phyloP scores from a whole-genome alignment of 768 basidiomycete genomes.

The Pisolithus microcarpus region DNA sequence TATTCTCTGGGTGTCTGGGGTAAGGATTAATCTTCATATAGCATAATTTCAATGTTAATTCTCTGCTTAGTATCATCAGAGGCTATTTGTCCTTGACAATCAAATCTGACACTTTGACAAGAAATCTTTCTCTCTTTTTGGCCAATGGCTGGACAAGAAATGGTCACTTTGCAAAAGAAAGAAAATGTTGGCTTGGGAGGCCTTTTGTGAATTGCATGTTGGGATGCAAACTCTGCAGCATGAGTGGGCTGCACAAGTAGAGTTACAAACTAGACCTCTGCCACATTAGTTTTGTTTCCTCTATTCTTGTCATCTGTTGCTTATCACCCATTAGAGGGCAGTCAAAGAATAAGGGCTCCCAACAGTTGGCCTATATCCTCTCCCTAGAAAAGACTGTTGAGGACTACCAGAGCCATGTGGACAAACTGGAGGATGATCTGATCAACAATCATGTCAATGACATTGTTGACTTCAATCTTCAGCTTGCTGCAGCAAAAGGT shows the following conservation, averaged over 20 bases:
- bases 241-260: slow-evolving; percentile 2
- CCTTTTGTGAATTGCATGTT: not conserved
- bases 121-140: not conserved
- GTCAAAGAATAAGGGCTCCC: not conserved
- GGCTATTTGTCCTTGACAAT: slow-evolving; percentile 7
- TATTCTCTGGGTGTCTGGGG: slow-evolving; percentile 11
- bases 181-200: not conserved
- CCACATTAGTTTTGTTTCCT: not conserved
- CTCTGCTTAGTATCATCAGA: slow-evolving; percentile 4
- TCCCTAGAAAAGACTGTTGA: slow-evolving; percentile 1
- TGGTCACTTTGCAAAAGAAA: not conserved
- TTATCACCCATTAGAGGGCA: not conserved
- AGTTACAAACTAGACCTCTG: not conserved
- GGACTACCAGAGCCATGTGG: not conserved
- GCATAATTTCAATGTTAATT: not conserved
- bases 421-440: slow-evolving; percentile 1
- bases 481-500: not conserved
- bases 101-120: slow-evolving; percentile 4
- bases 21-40: slow-evolving; percentile 3
- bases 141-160: slow-evolving; percentile 4
- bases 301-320: not conserved
- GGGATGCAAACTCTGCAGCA: not conserved
- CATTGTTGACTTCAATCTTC: slow-evolving; percentile 1
- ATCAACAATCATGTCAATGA: not conserved
- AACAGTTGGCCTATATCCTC: slow-evolving; percentile 1